Evolutionary conservation across 1,284 basidiomycete genomes (phyloP), one percentile per base, ranked within the genome.

Genomic region (Cystobasidiaceae sp.): DNA sequence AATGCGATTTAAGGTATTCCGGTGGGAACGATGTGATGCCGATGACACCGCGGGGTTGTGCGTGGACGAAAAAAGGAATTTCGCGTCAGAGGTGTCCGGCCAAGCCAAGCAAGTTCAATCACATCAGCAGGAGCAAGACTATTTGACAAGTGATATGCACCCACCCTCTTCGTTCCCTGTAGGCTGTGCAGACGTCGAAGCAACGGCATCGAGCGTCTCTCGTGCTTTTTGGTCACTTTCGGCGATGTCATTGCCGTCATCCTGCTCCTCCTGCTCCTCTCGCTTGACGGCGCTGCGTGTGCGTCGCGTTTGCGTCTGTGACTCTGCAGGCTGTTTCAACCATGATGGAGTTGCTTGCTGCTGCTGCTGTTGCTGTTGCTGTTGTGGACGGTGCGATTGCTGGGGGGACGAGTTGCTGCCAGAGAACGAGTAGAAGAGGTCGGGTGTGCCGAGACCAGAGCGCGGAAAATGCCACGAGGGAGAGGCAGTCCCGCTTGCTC

Each of bases 371-470:
- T 56, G 37, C 37, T 43, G 41, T 5, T 55, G 33, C 19, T 39
- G 34, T 19, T 51, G 49, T 39, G 11, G 37, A 39, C 11, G 37
- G 11, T 19, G 49, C 8, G 48, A 27, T 13, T 23, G 15, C 15
- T 17, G 27, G 33, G 19, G 44, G 21, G 23, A 15, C 32, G 28
- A 37, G 30, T 32, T 33, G 25, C 39, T 30, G 15, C 54, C 39
- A 41, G 39, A 43, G 41, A 44, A 56, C 3, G 39, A 52, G 34
- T 64, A 64, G 52, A 56, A 64, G 19, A 64, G 43, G 34, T 64
- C 61, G 19, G 61, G 61, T 15, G 61, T 64, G 11, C 61, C 61
- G 6, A 64, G 61, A 7, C 61, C 61, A 32, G 46, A 51, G 33
- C 56, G 55, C 1, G 45, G 58, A 43, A 61, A 61, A 33, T 59